These are phyloP conservation scores for Nitzschia inconspicua DNA, from an alignment of 108 stramenopile species.

Conservation along the genomic window DNA sequence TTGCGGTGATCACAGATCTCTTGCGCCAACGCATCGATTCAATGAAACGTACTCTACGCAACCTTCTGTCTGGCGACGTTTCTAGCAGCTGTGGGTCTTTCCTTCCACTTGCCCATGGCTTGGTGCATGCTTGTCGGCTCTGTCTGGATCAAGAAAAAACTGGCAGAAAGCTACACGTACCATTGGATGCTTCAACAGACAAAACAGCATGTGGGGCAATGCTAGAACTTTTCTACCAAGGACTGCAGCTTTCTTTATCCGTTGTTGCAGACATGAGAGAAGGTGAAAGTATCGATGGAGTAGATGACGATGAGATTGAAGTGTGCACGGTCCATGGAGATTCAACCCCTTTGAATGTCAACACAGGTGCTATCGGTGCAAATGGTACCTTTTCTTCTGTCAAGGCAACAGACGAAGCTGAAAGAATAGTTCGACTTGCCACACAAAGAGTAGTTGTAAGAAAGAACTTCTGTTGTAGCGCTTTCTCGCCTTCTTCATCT, in stretches of 20 bases:
- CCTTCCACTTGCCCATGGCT: constrained; percentile 66
- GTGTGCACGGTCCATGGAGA: too few species aligned
- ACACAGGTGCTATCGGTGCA: constrained; percentile 68
- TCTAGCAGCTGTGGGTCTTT: background rate
- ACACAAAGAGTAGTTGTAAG: constrained; percentile 54
- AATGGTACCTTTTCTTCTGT: constrained; percentile 57
- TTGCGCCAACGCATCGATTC: constrained; percentile 12
- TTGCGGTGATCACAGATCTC: constrained; percentile 12
- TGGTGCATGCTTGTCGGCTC: constrained; percentile 41
- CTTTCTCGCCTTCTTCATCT: background rate
- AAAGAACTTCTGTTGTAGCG: background rate
- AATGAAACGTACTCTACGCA: constrained; percentile 24
- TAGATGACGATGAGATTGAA: constrained; percentile 25
- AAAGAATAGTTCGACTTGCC: constrained; percentile 23
- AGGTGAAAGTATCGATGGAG: constrained; percentile 40
- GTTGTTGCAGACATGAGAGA: constrained; percentile 59
- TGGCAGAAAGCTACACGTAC: background rate
- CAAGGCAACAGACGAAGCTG: constrained; percentile 17
- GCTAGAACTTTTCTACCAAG: constrained; percentile 23
- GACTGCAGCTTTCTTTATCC: constrained; percentile 47
- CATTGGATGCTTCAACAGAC: constrained; percentile 12
- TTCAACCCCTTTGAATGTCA: constrained; percentile 48
- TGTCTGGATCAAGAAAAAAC: constrained; percentile 21
- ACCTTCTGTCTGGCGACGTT: constrained; percentile 3
- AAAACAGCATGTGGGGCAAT: too few species aligned